phyloP scores from a whole-genome alignment of 805 yeast genomes.

The Hanseniaspora taiwanica region DNA sequence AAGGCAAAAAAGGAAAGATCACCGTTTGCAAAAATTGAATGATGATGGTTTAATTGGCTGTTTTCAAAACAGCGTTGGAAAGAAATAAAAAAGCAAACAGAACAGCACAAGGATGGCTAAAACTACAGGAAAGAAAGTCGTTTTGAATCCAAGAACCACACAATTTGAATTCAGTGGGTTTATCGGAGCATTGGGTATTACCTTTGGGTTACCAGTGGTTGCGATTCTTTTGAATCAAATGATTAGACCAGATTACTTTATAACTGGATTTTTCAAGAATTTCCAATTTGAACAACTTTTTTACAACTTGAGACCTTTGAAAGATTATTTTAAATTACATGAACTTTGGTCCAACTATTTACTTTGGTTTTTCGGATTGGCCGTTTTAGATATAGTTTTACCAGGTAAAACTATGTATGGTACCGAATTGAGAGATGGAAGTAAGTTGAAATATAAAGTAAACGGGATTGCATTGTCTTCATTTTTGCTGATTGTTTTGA shows the following conservation, averaged over 20 bases:
- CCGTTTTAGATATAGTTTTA: conserved; percentile 45
- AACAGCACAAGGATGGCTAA: conserved; percentile 4
- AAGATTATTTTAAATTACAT: conserved; percentile 27
- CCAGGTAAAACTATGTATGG: conserved; percentile 61
- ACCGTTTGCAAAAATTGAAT: no score
- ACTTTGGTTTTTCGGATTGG: conserved; percentile 59
- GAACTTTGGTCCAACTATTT: conserved; percentile 52
- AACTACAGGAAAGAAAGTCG: background rate
- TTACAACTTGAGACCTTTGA: conserved; percentile 24
- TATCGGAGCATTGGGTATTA: conserved; percentile 55
- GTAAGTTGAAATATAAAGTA: conserved; percentile 57
- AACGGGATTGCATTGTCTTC: conserved; percentile 57
- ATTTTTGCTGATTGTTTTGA: conserved; percentile 27
- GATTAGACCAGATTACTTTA: conserved; percentile 45
- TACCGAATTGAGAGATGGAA: conserved; percentile 61
- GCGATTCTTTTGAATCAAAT: conserved; percentile 45
- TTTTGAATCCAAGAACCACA: conserved; percentile 57
- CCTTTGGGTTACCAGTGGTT: conserved; percentile 54
- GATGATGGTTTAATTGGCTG: background rate
- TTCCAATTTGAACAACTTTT: conserved; percentile 29
- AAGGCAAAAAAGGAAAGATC: no score
- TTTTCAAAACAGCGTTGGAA: background rate
- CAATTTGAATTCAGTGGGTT: conserved; percentile 69
- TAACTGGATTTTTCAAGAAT: conserved; percentile 30
- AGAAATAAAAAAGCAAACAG: conserved; percentile 1